These are phyloP conservation scores for Fraxinus ornus DNA, from an alignment of 305 asterid species.

Conservation along the genomic window DNA sequence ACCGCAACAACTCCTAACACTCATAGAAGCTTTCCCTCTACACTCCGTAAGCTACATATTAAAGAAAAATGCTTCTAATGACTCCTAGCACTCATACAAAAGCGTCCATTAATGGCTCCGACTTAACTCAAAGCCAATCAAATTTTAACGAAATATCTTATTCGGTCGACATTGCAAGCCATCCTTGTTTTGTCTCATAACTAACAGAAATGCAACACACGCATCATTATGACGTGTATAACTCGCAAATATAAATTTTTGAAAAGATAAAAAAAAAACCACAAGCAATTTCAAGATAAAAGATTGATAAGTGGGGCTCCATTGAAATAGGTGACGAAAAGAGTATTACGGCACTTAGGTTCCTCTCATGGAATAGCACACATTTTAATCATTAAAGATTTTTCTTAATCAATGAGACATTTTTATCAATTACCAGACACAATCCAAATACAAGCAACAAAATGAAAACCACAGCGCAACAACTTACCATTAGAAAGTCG, in stretches of 20 bases:
- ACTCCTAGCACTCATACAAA: neutral
- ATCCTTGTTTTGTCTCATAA: neutral
- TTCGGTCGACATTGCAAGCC: neutral
- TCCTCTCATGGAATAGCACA: neutral
- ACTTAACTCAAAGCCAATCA: slow-evolving; percentile 1
- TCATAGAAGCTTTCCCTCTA: neutral
- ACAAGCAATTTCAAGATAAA: neutral
- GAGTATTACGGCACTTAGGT: neutral
- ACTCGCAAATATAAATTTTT: slow-evolving; percentile 14
- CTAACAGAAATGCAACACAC: neutral
- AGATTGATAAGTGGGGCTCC: neutral
- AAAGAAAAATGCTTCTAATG: neutral
- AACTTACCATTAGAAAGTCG: slow-evolving; percentile 1
- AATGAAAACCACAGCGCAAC: neutral
- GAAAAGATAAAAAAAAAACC: neutral
- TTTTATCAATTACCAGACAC: neutral
- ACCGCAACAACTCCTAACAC: neutral
- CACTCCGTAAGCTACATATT: neutral
- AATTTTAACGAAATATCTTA: neutral
- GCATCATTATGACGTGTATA: neutral
- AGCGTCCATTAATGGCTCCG: slow-evolving; percentile 13
- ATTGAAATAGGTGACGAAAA: neutral
- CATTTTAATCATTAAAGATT: neutral
- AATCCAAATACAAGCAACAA: neutral
- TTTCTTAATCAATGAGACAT: no score